Evolutionary conservation across 257 asterid genomes (phyloP).

Genomic region (Capsicum chinense): DNA sequence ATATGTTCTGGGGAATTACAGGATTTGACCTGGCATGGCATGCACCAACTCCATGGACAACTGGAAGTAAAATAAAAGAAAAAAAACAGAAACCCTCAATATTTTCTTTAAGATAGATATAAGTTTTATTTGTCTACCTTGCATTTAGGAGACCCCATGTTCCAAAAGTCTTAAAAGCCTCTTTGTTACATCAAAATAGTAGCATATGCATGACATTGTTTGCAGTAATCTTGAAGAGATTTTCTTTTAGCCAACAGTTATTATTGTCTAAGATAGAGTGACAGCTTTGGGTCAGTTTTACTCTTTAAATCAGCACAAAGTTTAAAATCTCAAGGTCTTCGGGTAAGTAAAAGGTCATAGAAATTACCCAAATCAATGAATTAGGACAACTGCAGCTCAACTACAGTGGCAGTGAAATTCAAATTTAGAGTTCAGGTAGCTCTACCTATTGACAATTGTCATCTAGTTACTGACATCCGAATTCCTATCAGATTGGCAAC

Average conservation of each 20-base stretch:
- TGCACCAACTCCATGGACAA: slow-evolving; percentile 43
- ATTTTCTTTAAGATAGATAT: neutral
- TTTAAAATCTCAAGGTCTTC: neutral
- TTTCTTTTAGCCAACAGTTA: neutral
- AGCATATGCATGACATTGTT: neutral
- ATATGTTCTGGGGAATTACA: slow-evolving; percentile 34
- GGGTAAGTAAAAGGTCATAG: slow-evolving; percentile 5
- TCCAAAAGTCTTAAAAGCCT: neutral
- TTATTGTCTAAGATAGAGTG: neutral
- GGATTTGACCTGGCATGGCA: slow-evolving; percentile 51
- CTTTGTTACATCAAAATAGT: neutral
- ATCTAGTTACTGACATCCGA: neutral
- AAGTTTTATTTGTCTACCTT: neutral
- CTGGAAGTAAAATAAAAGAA: slow-evolving; percentile 18
- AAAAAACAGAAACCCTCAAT: slow-evolving; percentile 29
- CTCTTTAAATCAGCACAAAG: neutral
- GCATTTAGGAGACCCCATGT: neutral
- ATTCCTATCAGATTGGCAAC: neutral
- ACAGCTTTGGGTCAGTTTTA: neutral
- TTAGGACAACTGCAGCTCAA: neutral
- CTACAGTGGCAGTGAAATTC: neutral
- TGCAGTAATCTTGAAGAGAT: neutral
- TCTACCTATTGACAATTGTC: neutral
- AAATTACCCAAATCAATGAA: slow-evolving; percentile 2
- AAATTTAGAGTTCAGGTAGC: neutral